Conservation (phyloP, 2,329 filamentous ascomycete species). For the Paraconiothyrium brasiliense region DNA sequence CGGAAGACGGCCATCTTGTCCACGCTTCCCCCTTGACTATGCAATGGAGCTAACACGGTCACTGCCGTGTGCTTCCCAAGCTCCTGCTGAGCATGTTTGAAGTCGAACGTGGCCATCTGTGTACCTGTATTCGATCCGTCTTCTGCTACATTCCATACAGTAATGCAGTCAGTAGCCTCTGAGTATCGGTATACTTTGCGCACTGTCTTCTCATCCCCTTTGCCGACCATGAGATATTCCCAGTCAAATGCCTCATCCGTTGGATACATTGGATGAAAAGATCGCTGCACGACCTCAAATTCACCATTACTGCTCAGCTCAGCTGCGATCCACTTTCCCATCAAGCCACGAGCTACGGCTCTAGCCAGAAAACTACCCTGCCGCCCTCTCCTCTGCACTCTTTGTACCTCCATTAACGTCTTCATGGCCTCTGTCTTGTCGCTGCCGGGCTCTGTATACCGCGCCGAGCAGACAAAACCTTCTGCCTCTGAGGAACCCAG, state of each 20-base stretch:
- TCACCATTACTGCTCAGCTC: not conserved
- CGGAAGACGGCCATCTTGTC: not conserved
- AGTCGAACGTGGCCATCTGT: not conserved
- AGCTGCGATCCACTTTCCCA: slow-evolving; percentile 67
- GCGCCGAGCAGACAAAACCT: slow-evolving; percentile 55
- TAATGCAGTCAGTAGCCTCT: slow-evolving; percentile 12
- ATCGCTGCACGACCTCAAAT: not conserved
- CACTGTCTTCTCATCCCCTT: not conserved
- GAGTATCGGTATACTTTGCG: slow-evolving; percentile 7
- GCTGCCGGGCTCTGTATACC: slow-evolving; percentile 28
- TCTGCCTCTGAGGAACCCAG: slow-evolving; percentile 50
- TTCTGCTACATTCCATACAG: slow-evolving; percentile 6
- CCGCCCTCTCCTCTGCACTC: slow-evolving; percentile 52
- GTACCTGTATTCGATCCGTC: not conserved
- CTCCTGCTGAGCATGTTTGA: slow-evolving; percentile 2
- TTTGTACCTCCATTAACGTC: slow-evolving; percentile 56
- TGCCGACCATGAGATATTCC: slow-evolving; percentile 8
- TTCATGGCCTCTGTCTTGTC: slow-evolving; percentile 52
- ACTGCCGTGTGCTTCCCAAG: slow-evolving; percentile 6
- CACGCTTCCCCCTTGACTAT: not conserved
- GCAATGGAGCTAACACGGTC: not conserved
- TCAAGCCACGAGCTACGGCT: slow-evolving; percentile 72
- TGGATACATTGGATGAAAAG: slow-evolving; percentile 11
- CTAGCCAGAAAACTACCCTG: slow-evolving; percentile 63
- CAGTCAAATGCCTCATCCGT: slow-evolving; percentile 13